These are phyloP conservation scores for Ceratocystis cacaofunesta DNA, from an alignment of 2,329 filamentous ascomycete species.

Conservation along the genomic window DNA sequence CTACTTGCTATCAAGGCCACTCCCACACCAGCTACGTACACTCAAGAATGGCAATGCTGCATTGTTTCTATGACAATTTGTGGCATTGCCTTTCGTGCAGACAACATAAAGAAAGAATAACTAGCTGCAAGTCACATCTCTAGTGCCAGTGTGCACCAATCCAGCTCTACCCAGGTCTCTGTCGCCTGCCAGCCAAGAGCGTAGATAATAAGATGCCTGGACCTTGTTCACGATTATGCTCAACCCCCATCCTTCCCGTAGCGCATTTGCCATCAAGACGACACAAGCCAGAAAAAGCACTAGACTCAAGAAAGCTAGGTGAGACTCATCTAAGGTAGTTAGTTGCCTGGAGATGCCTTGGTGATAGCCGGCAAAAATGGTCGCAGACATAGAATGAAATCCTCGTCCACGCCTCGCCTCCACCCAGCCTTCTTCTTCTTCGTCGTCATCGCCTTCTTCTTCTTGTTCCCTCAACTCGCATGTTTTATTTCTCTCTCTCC, in stretches of 20 bases:
- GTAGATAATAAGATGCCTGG: neutral
- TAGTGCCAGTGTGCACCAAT: neutral
- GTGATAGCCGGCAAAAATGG: too few relatives aligned
- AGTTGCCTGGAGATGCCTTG: too few relatives aligned
- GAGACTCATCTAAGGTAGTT: too few relatives aligned
- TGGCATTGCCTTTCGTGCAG: too few relatives aligned
- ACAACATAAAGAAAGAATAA: too few relatives aligned
- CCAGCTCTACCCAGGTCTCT: neutral
- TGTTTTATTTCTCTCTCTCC: neutral
- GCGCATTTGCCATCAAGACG: neutral
- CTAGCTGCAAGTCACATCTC: neutral
- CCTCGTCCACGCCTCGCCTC: neutral
- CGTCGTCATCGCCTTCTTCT: too few relatives aligned
- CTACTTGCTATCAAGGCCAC: too few relatives aligned
- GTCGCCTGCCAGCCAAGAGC: neutral
- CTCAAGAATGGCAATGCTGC: too few relatives aligned
- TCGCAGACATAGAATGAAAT: neutral
- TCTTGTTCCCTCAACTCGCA: neutral
- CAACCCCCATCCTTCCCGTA: slow-evolving; percentile 2
- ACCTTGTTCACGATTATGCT: neutral
- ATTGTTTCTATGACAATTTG: too few relatives aligned
- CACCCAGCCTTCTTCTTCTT: neutral
- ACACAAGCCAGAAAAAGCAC: neutral
- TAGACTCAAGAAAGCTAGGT: neutral
- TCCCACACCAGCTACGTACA: too few relatives aligned